Evolutionary conservation across 306 rosid genomes (phyloP).

Genomic region (Hippophae tibetana): DNA sequence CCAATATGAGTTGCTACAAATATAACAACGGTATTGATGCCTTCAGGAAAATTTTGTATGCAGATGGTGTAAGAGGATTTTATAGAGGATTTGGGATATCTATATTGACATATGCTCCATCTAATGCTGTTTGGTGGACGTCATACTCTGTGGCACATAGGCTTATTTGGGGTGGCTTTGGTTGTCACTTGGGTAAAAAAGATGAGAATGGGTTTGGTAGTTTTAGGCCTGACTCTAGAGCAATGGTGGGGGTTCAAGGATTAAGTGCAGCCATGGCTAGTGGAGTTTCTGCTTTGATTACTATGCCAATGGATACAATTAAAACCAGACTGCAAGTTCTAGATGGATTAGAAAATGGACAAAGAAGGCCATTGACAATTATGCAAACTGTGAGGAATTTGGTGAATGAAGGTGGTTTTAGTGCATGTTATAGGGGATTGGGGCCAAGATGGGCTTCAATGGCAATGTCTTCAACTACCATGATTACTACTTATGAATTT

Average conservation of each 20-base stretch:
- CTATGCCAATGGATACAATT: conserved; percentile 84
- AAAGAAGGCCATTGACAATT: conserved; percentile 52
- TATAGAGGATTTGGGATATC: conserved; percentile 93
- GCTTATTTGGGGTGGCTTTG: conserved; percentile 62
- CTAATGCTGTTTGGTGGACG: conserved; percentile 99
- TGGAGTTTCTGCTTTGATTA: conserved; percentile 78
- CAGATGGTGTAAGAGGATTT: conserved; percentile 75
- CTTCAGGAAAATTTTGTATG: conserved; percentile 52
- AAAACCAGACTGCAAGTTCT: conserved; percentile 91
- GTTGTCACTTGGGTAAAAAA: conserved; percentile 40
- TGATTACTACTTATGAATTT: conserved; percentile 93
- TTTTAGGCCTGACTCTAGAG: conserved; percentile 51
- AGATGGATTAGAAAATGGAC: conserved; percentile 77
- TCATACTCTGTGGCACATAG: conserved; percentile 78
- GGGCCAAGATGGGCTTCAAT: conserved; percentile 94
- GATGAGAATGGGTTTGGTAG: conserved; percentile 22
- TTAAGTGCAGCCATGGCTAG: conserved; percentile 85
- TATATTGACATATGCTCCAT: conserved; percentile 77
- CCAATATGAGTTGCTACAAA: conserved; percentile 35
- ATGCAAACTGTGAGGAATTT: conserved; percentile 55
- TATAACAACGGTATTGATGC: conserved; percentile 84
- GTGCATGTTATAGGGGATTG: conserved; percentile 89
- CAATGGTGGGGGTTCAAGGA: conserved; percentile 63
- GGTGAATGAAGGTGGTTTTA: conserved; percentile 74
- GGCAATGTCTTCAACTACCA: conserved; percentile 94